Evolutionary conservation across 2,329 filamentous ascomycete genomes (phyloP).

Genomic region (Dactylellina drechsleri): DNA sequence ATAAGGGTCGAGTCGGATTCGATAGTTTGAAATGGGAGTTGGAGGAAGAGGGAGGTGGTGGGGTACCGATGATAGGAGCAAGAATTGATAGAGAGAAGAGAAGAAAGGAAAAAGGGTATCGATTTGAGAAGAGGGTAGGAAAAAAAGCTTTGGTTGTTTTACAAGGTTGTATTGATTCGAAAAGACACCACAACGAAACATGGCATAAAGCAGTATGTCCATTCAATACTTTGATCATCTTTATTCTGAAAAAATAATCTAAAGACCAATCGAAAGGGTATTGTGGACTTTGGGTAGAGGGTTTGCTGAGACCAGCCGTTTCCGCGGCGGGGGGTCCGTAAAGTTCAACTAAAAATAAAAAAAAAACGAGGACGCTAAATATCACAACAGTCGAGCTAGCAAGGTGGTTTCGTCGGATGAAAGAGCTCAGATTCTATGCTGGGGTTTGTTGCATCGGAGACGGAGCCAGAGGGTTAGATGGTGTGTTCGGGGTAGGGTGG

Average conservation of each 20-base stretch:
- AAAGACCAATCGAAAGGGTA: conserved; percentile 23
- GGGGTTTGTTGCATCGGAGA: conserved; percentile 30
- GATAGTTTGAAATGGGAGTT: background rate
- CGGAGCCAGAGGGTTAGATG: conserved; percentile 25
- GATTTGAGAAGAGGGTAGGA: conserved; percentile 46
- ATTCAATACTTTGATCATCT: conserved; percentile 33
- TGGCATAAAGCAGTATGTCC: conserved; percentile 41
- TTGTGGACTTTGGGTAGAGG: conserved; percentile 14
- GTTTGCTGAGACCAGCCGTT: background rate
- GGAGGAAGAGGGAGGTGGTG: background rate
- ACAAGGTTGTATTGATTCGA: conserved; percentile 42
- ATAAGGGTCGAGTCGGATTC: conserved; percentile 1
- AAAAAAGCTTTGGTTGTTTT: conserved; percentile 37
- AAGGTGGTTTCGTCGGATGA: conserved; percentile 8
- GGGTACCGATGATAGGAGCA: conserved; percentile 3
- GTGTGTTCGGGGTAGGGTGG: conserved; percentile 36
- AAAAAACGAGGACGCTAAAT: conserved; percentile 51
- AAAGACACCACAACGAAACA: conserved; percentile 50
- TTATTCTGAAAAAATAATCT: conserved; percentile 55
- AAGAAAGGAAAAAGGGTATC: conserved; percentile 45
- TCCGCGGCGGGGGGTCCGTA: background rate
- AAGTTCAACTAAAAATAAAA: conserved; percentile 30
- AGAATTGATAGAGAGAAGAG: conserved; percentile 13
- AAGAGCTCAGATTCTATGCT: conserved; percentile 19
- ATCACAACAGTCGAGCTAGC: conserved; percentile 41